Percentiles rank a stretch among this genome's conserved stretches.
Evolutionary conservation across 345 rosid genomes (phyloP).

Genomic region (Heritiera fomes): DNA sequence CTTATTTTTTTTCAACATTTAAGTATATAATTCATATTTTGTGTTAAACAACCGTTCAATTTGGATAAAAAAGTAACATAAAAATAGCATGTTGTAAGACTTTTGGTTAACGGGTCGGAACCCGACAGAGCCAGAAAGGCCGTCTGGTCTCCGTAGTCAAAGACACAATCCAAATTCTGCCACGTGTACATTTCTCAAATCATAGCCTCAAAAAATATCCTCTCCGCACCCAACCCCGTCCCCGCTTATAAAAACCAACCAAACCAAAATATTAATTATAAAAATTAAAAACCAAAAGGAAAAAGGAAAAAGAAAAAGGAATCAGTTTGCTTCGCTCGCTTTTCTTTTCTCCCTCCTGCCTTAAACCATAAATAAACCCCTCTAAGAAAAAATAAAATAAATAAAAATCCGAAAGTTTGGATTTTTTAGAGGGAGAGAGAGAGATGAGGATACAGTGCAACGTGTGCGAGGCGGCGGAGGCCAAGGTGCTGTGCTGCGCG

Average conservation of each 20-base stretch:
- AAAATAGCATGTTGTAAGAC: neutral
- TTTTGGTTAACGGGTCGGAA: neutral
- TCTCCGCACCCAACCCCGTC: neutral
- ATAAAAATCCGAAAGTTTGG: neutral
- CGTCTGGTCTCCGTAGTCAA: constrained; percentile 40
- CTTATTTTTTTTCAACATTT: too few species aligned
- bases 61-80: neutral
- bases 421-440: constrained; percentile 8
- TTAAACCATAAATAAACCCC: constrained; percentile 46
- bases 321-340: neutral
- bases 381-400: neutral
- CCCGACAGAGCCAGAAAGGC: constrained; percentile 24
- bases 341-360: neutral
- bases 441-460: constrained; percentile 96
- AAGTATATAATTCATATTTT: too few species aligned
- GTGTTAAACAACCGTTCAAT: too few species aligned
- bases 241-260: constrained; percentile 11
- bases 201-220: constrained; percentile 41
- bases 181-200: constrained; percentile 32
- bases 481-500: constrained; percentile 93
- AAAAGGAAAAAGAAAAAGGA: constrained; percentile 10
- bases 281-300: neutral
- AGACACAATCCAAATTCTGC: constrained; percentile 13
- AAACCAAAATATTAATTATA: too few species aligned
- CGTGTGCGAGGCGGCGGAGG: constrained; percentile 95